Evolutionary conservation across 2,329 filamentous ascomycete species (phyloP).

Genomic region (Fusarium odoratissimum): DNA sequence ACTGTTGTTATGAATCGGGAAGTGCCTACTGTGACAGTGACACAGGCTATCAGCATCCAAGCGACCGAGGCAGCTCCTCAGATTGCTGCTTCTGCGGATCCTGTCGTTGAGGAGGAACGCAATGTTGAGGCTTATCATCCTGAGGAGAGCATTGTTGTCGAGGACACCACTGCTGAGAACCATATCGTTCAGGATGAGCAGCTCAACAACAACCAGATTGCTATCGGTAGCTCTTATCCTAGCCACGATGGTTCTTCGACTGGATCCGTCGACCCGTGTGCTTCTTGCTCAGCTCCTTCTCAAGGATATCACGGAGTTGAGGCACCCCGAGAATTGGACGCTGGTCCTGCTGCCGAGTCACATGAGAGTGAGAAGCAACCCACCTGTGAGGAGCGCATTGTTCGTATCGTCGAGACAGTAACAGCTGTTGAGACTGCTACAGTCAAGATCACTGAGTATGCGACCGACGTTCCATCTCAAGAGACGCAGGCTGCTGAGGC

Average conservation of each 20-base stretch:
- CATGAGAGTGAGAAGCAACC: conserved; percentile 40
- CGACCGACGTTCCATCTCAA: conserved; percentile 43
- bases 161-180: conserved; percentile 1
- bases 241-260: background rate
- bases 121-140: conserved; percentile 45
- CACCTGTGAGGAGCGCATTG: conserved; percentile 35
- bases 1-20: conserved; percentile 43
- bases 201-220: background rate
- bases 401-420: conserved; percentile 47
- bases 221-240: background rate
- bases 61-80: conserved; percentile 10
- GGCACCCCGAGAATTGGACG: background rate
- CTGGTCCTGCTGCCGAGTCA: background rate
- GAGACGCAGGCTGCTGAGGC: conserved; percentile 23
- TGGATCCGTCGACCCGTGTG: conserved; percentile 38
- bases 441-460: conserved; percentile 45
- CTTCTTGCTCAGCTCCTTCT: conserved; percentile 33
- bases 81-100: conserved; percentile 15
- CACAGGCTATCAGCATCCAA: conserved; percentile 26
- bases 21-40: conserved; percentile 43
- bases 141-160: conserved; percentile 15
- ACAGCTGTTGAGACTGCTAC: conserved; percentile 51
- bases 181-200: background rate
- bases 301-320: background rate
- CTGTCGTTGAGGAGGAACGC: conserved; percentile 13